Base-by-base conservation (phyloP, 2,329 filamentous ascomycete species). In the Alternaria sp. region DNA sequence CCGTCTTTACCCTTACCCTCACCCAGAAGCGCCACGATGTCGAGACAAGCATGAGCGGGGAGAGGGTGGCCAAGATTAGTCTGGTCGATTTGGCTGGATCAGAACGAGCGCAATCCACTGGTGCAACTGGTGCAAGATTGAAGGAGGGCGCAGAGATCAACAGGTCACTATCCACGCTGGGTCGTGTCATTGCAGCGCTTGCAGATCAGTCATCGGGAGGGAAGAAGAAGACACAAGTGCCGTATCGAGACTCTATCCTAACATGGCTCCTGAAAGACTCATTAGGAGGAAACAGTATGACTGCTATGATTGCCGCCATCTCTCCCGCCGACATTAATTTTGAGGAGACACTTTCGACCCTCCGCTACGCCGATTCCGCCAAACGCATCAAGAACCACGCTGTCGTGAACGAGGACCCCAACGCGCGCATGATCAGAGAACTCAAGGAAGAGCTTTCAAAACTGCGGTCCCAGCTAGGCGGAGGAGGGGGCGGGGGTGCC, bases 301-400 rank as follows among this genome's bases (percentile, higher is more conserved):
- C 95, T 24, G 95, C 95, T 61, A 99, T 99, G 96, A 99, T 99
- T 84, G 96, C 95, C 51, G 94, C 94, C 53, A 97, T 99, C 75
- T 97, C 94, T 73, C 95, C 95, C 4, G 95, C 95, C 55, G 95
- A 99, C 80, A 98, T 98, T 82, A 99, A 99, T 80, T 98, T 96
- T 75, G 95, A 99, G 68, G 95, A 99, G 80, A 99, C 96, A 0
- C 85, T 99, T 18, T 95, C 94, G 76, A 99, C 95, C 1, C 85
- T 99, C 28, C 89, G 96, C 73, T 99, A 99, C 79, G 95, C 96
- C 57, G 94, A 99, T 76, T 97, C 93, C 7, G 95, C 95, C 26
- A 99, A 99, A 82, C 89, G 95, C 71, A 99, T 99, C 86, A 98
- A 98, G 92, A 99, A 99, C 82, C 95, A 99, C 79, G 95, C 95